Evolutionary conservation across 169 alveolate species (phyloP).

Genomic region (Plasmodium gonderi): DNA sequence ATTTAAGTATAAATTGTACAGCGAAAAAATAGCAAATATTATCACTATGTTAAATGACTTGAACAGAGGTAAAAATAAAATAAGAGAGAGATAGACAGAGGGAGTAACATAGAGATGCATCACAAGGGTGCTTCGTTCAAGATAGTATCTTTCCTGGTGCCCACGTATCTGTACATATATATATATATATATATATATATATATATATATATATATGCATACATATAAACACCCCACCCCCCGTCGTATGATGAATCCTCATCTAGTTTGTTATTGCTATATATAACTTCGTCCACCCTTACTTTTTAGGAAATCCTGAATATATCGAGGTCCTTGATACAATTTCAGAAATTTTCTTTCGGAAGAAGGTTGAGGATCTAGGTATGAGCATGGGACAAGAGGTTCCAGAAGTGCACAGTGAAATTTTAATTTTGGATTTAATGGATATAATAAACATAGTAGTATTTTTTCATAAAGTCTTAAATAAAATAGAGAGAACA

Average conservation of each 20-base stretch:
- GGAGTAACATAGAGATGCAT: too few relatives aligned
- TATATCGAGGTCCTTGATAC: conserved; percentile 27
- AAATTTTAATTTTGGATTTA: conserved; percentile 40
- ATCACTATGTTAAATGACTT: background rate
- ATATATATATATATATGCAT: too few relatives aligned
- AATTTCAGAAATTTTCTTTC: conserved; percentile 45
- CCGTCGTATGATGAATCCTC: too few relatives aligned
- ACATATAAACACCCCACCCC: too few relatives aligned
- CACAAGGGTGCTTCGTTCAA: too few relatives aligned
- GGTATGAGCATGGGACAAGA: background rate
- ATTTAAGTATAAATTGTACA: conserved; percentile 47
- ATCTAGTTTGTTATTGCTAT: background rate
- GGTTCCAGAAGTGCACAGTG: conserved; percentile 16
- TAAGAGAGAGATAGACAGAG: background rate
- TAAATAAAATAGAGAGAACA: conserved; percentile 26
- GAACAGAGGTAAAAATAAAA: conserved; percentile 32
- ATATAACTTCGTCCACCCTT: background rate
- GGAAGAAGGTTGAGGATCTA: conserved; percentile 23
- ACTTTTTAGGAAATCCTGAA: conserved; percentile 10
- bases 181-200: too few relatives aligned
- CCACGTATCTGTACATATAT: too few relatives aligned
- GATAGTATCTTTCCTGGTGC: too few relatives aligned
- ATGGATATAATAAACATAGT: conserved; percentile 60
- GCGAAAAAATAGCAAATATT: conserved; percentile 26
- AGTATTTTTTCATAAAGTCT: conserved; percentile 38